Evolutionary conservation across 2,329 filamentous ascomycete species (phyloP).

Genomic region (Colletotrichum sp.): DNA sequence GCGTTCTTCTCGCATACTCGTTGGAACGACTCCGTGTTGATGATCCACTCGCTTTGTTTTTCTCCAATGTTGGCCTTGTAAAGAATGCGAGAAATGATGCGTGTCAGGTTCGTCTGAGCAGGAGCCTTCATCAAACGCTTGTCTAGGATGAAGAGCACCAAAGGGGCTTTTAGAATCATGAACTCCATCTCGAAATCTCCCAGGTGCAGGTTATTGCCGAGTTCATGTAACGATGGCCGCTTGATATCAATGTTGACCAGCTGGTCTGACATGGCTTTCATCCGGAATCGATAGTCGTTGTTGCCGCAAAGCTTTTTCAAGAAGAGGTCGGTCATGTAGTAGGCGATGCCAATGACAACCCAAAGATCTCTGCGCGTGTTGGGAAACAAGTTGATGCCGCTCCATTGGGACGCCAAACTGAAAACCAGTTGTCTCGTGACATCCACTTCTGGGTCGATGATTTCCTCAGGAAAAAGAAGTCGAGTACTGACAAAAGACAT

Average conservation of each 20-base stretch:
- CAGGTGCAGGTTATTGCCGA: slow-evolving; percentile 79
- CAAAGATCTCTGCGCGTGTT: slow-evolving; percentile 83
- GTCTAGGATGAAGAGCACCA: slow-evolving; percentile 94
- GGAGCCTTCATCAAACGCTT: slow-evolving; percentile 88
- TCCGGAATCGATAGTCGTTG: slow-evolving; percentile 90
- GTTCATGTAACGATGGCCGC: slow-evolving; percentile 80
- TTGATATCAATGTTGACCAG: slow-evolving; percentile 83
- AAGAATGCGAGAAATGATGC: slow-evolving; percentile 86
- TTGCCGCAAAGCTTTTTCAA: slow-evolving; percentile 91
- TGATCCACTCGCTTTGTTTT: slow-evolving; percentile 70
- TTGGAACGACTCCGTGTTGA: slow-evolving; percentile 79
- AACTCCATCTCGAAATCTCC: slow-evolving; percentile 90
- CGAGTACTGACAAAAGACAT: slow-evolving; percentile 88
- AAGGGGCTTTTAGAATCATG: slow-evolving; percentile 85
- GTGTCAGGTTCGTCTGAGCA: slow-evolving; percentile 70
- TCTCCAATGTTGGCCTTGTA: slow-evolving; percentile 78
- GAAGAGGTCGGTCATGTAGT: slow-evolving; percentile 94
- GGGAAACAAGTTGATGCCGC: slow-evolving; percentile 89
- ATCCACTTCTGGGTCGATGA: slow-evolving; percentile 83
- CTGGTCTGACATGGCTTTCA: slow-evolving; percentile 83
- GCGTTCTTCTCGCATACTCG: slow-evolving; percentile 87
- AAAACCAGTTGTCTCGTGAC: slow-evolving; percentile 83
- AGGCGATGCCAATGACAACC: slow-evolving; percentile 88
- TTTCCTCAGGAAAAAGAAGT: slow-evolving; percentile 81
- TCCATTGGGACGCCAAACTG: slow-evolving; percentile 89